Evolutionary conservation across 495 filamentous ascomycete species (phyloP).

Genomic region (Tuber aestivum): DNA sequence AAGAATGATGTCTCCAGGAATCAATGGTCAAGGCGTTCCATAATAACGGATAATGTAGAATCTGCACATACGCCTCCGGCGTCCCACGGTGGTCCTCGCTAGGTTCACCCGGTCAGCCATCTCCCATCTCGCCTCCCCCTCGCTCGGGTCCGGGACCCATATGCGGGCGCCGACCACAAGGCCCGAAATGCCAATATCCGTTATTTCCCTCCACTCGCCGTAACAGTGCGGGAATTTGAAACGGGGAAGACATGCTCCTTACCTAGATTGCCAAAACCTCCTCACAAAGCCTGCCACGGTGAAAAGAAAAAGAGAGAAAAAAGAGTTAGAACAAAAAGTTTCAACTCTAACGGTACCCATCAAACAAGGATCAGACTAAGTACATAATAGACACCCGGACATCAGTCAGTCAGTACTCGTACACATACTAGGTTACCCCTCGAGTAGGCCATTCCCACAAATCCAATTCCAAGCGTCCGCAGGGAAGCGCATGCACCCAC

Average conservation of each 20-base stretch:
- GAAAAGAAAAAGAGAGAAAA: not conserved
- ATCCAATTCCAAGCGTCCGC: not conserved
- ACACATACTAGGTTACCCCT: not conserved
- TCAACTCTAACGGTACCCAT: not conserved
- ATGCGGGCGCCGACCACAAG: not conserved
- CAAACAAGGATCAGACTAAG: not conserved
- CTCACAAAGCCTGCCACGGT: conserved; percentile 70
- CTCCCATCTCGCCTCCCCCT: conserved; percentile 5
- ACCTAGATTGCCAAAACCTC: conserved; percentile 88
- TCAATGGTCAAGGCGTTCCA: not conserved
- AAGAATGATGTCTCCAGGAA: not conserved
- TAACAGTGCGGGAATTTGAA: not conserved
- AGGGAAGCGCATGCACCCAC: not conserved
- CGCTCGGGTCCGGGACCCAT: not conserved
- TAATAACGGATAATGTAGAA: conserved; percentile 2
- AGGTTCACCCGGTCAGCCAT: conserved; percentile 21
- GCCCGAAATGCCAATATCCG: not conserved
- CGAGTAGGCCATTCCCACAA: not conserved
- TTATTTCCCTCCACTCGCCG: not conserved
- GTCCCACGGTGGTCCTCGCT: conserved; percentile 95
- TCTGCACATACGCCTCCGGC: conserved; percentile 52
- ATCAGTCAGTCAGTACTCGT: not conserved
- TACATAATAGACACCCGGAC: not conserved
- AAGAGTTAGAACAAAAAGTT: conserved; percentile 1
- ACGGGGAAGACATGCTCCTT: not conserved